phyloP scores from a whole-genome alignment of 441 rosid genomes.

The Corymbia citriodora region DNA sequence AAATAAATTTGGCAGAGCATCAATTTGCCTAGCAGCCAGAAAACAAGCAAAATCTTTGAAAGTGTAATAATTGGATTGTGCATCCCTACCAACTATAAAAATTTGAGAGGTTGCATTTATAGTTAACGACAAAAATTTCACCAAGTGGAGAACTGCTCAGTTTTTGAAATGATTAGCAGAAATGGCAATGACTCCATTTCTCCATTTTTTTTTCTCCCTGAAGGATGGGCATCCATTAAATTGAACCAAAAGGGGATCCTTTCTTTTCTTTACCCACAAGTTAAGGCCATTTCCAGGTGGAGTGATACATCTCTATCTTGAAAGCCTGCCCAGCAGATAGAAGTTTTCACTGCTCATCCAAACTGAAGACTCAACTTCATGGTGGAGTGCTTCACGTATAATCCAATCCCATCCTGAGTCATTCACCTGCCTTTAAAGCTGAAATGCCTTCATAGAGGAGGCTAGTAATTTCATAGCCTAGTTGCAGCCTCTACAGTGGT shows the following conservation, averaged over 20 bases:
- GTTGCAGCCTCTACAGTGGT: neutral
- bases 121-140: neutral
- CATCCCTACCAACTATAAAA: neutral
- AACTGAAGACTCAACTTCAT: neutral
- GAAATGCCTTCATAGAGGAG: neutral
- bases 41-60: neutral
- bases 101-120: neutral
- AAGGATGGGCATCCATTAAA: neutral
- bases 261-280: neutral
- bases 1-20: neutral
- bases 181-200: neutral
- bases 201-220: neutral
- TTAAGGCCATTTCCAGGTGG: neutral
- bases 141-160: neutral
- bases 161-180: neutral
- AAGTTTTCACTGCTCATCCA: neutral
- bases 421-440: neutral
- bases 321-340: neutral
- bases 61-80: neutral
- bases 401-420: neutral
- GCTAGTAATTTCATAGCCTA: neutral
- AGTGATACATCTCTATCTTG: neutral
- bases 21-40: neutral
- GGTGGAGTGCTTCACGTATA: neutral
- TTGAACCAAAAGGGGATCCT: neutral